Evolutionary conservation across 305 asterid species (phyloP).

Genomic region (Striga hermonthica): DNA sequence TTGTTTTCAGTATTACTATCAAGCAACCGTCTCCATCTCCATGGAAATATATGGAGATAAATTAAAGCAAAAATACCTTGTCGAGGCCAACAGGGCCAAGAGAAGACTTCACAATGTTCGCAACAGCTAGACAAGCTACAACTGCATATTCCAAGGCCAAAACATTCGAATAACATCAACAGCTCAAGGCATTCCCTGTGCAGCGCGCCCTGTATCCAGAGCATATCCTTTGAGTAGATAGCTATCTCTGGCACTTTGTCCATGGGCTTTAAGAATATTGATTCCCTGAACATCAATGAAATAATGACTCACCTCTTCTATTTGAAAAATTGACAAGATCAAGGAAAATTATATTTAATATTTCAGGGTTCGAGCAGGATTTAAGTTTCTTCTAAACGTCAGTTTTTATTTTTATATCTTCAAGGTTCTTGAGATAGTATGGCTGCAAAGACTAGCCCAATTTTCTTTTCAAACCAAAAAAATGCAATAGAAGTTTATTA

Average conservation of each 20-base stretch:
- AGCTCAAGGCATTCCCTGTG: slow-evolving; percentile 83
- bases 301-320: slow-evolving; percentile 19
- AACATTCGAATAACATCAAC: not conserved
- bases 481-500: slow-evolving; percentile 15
- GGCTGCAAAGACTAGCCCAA: not conserved
- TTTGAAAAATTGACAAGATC: slow-evolving; percentile 22
- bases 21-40: not conserved
- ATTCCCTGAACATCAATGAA: slow-evolving; percentile 61
- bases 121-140: slow-evolving; percentile 81
- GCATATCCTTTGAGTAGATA: slow-evolving; percentile 90
- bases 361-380: no score
- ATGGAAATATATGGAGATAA: slow-evolving; percentile 5
- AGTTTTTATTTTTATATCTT: not conserved
- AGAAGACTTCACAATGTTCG: slow-evolving; percentile 87
- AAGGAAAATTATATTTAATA: not conserved
- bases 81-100: slow-evolving; percentile 94
- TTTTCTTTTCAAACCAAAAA: slow-evolving; percentile 7
- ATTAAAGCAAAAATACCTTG: slow-evolving; percentile 53
- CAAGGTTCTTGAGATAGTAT: slow-evolving; percentile 11
- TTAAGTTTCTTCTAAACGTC: no score
- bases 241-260: slow-evolving; percentile 96
- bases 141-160: slow-evolving; percentile 45
- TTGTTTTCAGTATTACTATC: not conserved
- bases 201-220: slow-evolving; percentile 92
- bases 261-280: slow-evolving; percentile 94